Evolutionary conservation across 2,329 filamentous ascomycete genomes (phyloP).

Genomic region (Botrytis fragariae): DNA sequence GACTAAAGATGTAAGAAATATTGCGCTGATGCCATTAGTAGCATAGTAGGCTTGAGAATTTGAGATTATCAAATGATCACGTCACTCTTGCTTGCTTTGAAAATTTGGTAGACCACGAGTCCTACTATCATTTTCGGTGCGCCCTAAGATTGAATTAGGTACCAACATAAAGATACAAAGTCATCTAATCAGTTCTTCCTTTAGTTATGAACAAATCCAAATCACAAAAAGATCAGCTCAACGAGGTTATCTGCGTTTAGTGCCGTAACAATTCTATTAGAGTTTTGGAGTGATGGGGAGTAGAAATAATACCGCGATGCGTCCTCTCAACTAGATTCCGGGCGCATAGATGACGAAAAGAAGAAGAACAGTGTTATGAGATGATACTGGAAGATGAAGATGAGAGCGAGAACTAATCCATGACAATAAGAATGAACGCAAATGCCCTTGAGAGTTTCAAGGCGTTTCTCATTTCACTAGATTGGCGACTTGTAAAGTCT

Average conservation of each 20-base stretch:
- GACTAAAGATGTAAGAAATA: too few relatives aligned
- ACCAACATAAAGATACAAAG: background rate
- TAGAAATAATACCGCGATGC: background rate
- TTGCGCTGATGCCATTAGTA: background rate
- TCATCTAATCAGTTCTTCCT: background rate
- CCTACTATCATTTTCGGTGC: background rate
- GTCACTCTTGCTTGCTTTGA: too few relatives aligned
- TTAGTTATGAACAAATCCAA: background rate
- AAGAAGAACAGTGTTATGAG: accelerated
- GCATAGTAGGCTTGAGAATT: background rate
- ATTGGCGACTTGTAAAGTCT: accelerated
- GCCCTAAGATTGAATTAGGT: accelerated
- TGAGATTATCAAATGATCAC: background rate
- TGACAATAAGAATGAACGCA: background rate
- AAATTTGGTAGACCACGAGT: background rate
- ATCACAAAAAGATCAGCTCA: too few relatives aligned
- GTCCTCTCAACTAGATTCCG: accelerated
- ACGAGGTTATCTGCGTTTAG: background rate
- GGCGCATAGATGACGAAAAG: background rate
- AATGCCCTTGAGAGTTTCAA: background rate
- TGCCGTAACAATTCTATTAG: accelerated
- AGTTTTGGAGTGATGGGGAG: background rate
- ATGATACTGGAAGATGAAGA: background rate
- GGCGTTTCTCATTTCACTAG: background rate
- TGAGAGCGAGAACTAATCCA: background rate